A percentile compares a stretch with the other conserved stretches of the same genome.
Conservation (phyloP, 139 green algal species). For the Chlorella sorokiniana region DNA sequence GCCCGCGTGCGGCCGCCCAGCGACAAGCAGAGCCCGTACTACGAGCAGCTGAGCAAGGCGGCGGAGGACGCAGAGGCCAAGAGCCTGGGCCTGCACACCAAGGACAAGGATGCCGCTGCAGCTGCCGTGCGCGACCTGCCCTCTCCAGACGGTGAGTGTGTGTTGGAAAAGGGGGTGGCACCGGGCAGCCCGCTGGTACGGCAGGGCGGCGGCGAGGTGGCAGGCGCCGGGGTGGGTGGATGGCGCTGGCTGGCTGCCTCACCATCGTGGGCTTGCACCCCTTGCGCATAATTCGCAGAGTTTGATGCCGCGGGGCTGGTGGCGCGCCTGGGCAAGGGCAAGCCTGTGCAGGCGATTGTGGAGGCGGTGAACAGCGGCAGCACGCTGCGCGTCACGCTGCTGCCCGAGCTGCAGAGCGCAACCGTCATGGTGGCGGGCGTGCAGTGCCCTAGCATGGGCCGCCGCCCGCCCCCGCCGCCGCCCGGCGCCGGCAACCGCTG, state of each 20-base stretch:
- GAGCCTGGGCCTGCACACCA: constrained; percentile 82
- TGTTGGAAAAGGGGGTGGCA: not conserved
- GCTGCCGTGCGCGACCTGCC: constrained; percentile 45
- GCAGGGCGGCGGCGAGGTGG: no score
- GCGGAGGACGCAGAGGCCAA: constrained; percentile 73
- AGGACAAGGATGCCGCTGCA: constrained; percentile 61
- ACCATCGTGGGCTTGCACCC: not conserved
- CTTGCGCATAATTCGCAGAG: no score
- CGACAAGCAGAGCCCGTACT: constrained; percentile 75
- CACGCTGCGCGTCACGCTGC: constrained; percentile 77
- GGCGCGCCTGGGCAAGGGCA: constrained; percentile 75
- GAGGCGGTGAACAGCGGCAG: constrained; percentile 82
- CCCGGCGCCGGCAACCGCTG: constrained; percentile 9
- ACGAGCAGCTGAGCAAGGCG: constrained; percentile 78
- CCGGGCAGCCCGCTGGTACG: not conserved
- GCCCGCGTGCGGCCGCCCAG: constrained; percentile 76
- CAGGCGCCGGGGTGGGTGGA: no score
- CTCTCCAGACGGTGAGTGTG: constrained; percentile 4
- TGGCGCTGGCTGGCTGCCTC: not conserved
- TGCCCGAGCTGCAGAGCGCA: constrained; percentile 64
- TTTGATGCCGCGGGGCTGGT: constrained; percentile 69
- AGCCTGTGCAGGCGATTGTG: constrained; percentile 80
- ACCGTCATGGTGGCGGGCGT: constrained; percentile 82
- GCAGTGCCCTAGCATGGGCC: constrained; percentile 81
- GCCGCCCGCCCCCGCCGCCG: constrained; percentile 41